Percentiles rank a stretch among this genome's conserved stretches.
phyloP scores from a whole-genome alignment of 1,284 basidiomycete species.

The Microbotryum intermedium region DNA sequence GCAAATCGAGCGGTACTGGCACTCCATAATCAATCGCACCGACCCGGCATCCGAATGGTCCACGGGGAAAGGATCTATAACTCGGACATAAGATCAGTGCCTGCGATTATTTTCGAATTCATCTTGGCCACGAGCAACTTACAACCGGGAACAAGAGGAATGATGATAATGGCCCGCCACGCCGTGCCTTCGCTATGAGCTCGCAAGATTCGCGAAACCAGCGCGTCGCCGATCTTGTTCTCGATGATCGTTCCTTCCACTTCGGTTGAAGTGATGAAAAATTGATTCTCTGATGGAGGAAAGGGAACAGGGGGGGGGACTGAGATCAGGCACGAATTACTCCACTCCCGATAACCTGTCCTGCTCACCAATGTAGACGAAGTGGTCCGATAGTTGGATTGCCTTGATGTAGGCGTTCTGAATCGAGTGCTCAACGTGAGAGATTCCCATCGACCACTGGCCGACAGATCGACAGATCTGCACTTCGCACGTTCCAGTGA shows the following conservation, averaged over 20 bases:
- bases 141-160: conserved; percentile 83
- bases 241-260: conserved; percentile 80
- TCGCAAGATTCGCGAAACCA: conserved; percentile 82
- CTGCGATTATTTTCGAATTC: too few species aligned
- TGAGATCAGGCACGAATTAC: too few species aligned
- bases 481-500: conserved; percentile 93
- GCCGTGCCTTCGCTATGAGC: conserved; percentile 71
- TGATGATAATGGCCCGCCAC: conserved; percentile 89
- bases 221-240: conserved; percentile 89
- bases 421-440: conserved; percentile 70
- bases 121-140: neutral
- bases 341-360: too few species aligned
- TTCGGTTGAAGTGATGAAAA: conserved; percentile 92
- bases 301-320: conserved; percentile 37
- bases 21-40: conserved; percentile 84
- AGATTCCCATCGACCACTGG: conserved; percentile 91
- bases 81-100: neutral
- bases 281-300: conserved; percentile 76
- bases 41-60: conserved; percentile 88
- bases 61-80: conserved; percentile 66
- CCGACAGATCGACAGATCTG: conserved; percentile 94
- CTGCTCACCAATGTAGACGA: conserved; percentile 59
- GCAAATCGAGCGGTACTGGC: conserved; percentile 81
- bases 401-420: conserved; percentile 47
- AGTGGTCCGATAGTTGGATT: conserved; percentile 88